Evolutionary conservation across 768 basidiomycete genomes (phyloP).

Genomic region (Leucosporidium yakuticum): DNA sequence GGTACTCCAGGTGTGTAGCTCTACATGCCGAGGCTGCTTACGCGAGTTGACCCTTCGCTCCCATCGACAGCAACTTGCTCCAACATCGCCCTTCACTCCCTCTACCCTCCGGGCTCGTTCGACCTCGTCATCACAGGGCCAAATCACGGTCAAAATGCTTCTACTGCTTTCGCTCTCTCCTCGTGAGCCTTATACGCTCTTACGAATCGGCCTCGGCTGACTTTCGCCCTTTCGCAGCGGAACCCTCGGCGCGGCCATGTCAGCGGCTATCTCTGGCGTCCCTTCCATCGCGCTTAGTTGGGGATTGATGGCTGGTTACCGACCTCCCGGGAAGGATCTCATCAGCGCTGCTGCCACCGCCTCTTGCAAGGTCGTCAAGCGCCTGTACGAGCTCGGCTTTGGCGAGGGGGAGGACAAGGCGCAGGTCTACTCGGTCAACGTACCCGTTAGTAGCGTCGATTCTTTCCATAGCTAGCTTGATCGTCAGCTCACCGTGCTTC

Average conservation of each 20-base stretch:
- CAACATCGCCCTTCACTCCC: slow-evolving; percentile 44
- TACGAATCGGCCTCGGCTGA: not conserved
- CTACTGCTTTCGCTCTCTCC: slow-evolving; percentile 45
- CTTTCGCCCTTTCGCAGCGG: slow-evolving; percentile 32
- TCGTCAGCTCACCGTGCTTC: too few species aligned
- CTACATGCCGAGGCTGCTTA: accelerated
- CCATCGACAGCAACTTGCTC: slow-evolving; percentile 46
- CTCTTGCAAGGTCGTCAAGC: slow-evolving; percentile 40
- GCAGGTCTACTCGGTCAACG: slow-evolving; percentile 34
- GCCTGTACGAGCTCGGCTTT: slow-evolving; percentile 42
- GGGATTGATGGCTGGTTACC: slow-evolving; percentile 41
- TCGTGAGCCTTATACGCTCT: slow-evolving; percentile 22
- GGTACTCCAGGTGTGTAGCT: slow-evolving; percentile 38
- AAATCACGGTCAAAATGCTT: slow-evolving; percentile 43
- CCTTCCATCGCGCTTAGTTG: slow-evolving; percentile 44
- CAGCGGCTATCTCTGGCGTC: slow-evolving; percentile 41
- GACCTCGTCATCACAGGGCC: slow-evolving; percentile 46
- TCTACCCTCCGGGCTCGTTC: slow-evolving; percentile 41
- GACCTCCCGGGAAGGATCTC: slow-evolving; percentile 33
- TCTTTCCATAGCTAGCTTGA: too few species aligned
- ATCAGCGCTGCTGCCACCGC: slow-evolving; percentile 40
- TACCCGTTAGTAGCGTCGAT: slow-evolving; percentile 26
- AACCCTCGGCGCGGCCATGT: slow-evolving; percentile 46
- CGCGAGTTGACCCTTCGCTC: not conserved
- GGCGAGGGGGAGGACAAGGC: slow-evolving; percentile 36